Evolutionary conservation across 495 filamentous ascomycete species (phyloP).

Genomic region (Penicillium canariense): DNA sequence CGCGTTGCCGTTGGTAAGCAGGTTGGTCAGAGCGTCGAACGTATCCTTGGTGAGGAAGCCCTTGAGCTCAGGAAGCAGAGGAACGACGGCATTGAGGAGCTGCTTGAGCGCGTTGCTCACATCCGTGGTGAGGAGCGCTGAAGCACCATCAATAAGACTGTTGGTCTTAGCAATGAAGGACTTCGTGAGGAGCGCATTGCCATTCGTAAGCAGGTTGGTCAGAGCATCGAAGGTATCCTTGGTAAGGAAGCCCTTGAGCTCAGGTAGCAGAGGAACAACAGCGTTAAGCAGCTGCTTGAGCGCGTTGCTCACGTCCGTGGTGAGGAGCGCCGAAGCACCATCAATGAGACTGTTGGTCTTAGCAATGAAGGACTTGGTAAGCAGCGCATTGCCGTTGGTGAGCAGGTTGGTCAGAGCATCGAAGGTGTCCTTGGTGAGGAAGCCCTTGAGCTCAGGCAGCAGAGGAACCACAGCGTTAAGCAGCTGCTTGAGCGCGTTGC

Average conservation of each 20-base stretch:
- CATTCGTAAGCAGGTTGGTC: slow-evolving; percentile 35
- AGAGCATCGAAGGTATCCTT: slow-evolving; percentile 37
- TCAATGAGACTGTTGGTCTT: slow-evolving; percentile 12
- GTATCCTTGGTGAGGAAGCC: slow-evolving; percentile 28
- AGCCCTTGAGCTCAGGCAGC: slow-evolving; percentile 22
- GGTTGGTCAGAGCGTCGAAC: slow-evolving; percentile 32
- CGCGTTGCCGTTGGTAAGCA: slow-evolving; percentile 32
- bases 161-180: slow-evolving; percentile 41
- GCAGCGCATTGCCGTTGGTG: slow-evolving; percentile 36
- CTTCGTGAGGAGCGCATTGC: slow-evolving; percentile 35
- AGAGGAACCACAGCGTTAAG: slow-evolving; percentile 18
- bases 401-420: slow-evolving; percentile 36
- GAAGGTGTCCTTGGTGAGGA: slow-evolving; percentile 33
- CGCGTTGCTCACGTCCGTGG: slow-evolving; percentile 19
- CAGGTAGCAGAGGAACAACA: slow-evolving; percentile 35
- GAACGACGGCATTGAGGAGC: slow-evolving; percentile 23
- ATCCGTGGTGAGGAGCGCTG: slow-evolving; percentile 4
- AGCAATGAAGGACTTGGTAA: slow-evolving; percentile 32
- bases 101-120: slow-evolving; percentile 10
- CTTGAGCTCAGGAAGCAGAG: slow-evolving; percentile 27
- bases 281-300: slow-evolving; percentile 35
- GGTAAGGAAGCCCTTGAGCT: slow-evolving; percentile 41
- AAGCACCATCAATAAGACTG: slow-evolving; percentile 29
- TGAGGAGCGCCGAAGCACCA: slow-evolving; percentile 20
- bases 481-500: slow-evolving; percentile 15